Conservation (phyloP, 2,329 filamentous ascomycete species). For the Simplicillium aogashimaense region DNA sequence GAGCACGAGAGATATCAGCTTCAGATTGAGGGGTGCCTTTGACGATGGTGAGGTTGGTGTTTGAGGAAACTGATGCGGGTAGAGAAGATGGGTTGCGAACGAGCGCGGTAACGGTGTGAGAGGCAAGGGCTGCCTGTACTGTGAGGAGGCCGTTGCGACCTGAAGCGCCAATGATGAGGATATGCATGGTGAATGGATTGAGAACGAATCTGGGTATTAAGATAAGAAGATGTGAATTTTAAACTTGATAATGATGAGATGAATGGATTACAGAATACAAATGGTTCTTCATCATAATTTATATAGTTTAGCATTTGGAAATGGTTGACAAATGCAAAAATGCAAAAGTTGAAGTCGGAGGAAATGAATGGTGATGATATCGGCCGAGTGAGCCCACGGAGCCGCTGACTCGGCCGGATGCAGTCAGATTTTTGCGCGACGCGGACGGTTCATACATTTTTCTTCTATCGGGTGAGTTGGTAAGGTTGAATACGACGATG, state of each 20-base stretch:
- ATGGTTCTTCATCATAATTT: neutral
- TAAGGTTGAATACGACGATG: too few species aligned
- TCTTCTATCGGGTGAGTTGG: too few species aligned
- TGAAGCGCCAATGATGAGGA: constrained; percentile 36
- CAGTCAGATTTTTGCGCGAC: too few species aligned
- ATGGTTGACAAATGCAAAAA: neutral
- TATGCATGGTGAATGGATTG: constrained; percentile 21
- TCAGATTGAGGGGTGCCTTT: constrained; percentile 25
- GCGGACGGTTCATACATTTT: too few species aligned
- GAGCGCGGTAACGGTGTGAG: constrained; percentile 33
- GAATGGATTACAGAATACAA: neutral
- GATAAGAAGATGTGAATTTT: neutral
- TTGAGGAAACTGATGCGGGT: constrained; percentile 1
- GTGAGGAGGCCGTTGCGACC: constrained; percentile 35
- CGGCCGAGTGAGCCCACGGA: too few species aligned
- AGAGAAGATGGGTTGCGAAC: constrained; percentile 28
- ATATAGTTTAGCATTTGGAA: neutral
- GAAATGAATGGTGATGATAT: too few species aligned
- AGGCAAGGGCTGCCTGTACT: constrained; percentile 25
- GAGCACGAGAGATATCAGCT: constrained; percentile 24
- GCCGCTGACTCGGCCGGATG: too few species aligned
- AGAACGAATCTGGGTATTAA: neutral
- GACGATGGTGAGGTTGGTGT: constrained; percentile 24
- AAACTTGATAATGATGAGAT: neutral
- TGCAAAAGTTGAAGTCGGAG: neutral